Evolutionary conservation across 257 asterid species (phyloP).

Genomic region (Ilex aquifolium): DNA sequence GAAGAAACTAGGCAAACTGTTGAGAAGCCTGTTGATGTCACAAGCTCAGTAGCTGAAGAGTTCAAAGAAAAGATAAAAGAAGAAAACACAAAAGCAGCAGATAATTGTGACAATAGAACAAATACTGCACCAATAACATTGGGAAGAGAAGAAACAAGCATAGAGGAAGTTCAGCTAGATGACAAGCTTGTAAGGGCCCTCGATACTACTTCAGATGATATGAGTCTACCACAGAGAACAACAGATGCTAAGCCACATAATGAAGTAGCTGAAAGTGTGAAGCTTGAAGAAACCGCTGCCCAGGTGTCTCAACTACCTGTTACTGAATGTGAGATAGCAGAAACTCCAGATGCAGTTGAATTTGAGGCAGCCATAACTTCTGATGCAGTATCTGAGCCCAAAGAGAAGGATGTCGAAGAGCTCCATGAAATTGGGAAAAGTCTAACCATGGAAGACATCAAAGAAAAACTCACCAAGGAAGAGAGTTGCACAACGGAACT

Average conservation of each 20-base stretch:
- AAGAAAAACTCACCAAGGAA: too few relatives aligned
- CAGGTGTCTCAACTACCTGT: not conserved
- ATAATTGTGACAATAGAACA: constrained; percentile 12
- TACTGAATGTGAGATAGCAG: not conserved
- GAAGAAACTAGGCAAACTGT: too few relatives aligned
- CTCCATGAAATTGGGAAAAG: constrained; percentile 2
- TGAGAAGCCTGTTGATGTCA: too few relatives aligned
- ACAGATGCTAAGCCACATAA: too few relatives aligned
- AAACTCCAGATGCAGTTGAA: constrained; percentile 18
- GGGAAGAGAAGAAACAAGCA: too few relatives aligned
- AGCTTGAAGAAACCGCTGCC: not conserved
- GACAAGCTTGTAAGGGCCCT: too few relatives aligned
- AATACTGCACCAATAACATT: not conserved
- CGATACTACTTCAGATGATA: too few relatives aligned
- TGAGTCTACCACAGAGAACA: too few relatives aligned
- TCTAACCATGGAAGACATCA: not conserved
- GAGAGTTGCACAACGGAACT: too few relatives aligned
- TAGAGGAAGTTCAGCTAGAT: too few relatives aligned
- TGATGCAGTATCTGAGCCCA: constrained; percentile 8
- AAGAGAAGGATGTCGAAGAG: constrained; percentile 4
- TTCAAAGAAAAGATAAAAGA: not conserved
- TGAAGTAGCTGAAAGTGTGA: too few relatives aligned
- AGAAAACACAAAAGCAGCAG: not conserved
- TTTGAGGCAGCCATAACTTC: constrained; percentile 11
- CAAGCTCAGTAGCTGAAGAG: not conserved